Evolutionary conservation across 768 basidiomycete species (phyloP).

Genomic region (Neoboletus brunneissimus): DNA sequence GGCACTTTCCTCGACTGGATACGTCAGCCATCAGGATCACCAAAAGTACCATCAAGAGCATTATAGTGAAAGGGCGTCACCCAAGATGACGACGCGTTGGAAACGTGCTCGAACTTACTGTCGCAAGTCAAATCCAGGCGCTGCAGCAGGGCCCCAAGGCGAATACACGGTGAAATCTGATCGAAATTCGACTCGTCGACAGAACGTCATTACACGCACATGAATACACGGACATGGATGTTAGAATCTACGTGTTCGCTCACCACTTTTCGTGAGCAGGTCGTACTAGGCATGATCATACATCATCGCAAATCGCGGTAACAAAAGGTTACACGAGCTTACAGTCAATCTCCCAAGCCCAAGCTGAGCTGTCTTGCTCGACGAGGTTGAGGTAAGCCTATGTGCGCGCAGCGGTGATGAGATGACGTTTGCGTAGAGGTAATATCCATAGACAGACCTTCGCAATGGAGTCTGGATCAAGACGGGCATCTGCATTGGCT

Average conservation of each 20-base stretch:
- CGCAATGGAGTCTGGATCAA: constrained; percentile 69
- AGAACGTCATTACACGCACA: background rate
- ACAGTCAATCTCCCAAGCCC: constrained; percentile 83
- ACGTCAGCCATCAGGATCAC: background rate
- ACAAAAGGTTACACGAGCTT: constrained; percentile 26
- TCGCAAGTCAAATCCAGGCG: background rate
- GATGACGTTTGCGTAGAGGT: background rate
- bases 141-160: background rate
- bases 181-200: background rate
- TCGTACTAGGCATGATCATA: constrained; percentile 34
- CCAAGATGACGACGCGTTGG: background rate
- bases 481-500: constrained; percentile 43
- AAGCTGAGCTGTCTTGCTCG: constrained; percentile 67
- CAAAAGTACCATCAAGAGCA: background rate
- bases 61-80: background rate
- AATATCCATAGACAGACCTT: constrained; percentile 40
- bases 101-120: background rate
- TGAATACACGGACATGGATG: background rate
- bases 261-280: constrained; percentile 56
- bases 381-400: constrained; percentile 67
- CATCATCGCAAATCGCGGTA: background rate
- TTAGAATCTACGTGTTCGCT: constrained; percentile 4
- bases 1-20: background rate
- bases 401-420: background rate
- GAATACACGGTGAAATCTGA: background rate